Base-by-base conservation (phyloP, 1,284 basidiomycete genomes). In the Moesziomyces globuligerus region DNA sequence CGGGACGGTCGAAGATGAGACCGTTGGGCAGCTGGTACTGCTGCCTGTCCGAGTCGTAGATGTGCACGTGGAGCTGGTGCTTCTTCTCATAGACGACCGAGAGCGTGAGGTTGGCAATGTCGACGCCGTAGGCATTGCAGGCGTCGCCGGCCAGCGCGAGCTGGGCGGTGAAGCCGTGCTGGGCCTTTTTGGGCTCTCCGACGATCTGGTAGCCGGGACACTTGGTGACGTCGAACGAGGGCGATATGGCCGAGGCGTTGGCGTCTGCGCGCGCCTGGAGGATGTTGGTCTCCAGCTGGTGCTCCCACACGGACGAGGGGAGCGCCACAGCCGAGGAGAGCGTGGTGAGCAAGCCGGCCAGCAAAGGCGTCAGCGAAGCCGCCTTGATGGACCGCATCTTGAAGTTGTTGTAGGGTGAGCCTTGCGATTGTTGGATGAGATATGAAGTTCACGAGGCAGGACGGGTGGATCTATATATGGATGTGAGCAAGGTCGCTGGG, bases 71-170 rank as follows among this genome's bases (percentile, higher is more conserved):
- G 17, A 92, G 87, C 55, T 62, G 60, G 29, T 73, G 62, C 43
- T 54, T 53, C 46, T 58, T 61, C 76, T 91, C 89, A 70, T 90
- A 90, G 0, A 85, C 86, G 38, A 89, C 88, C 37, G 88, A 81
- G 13, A 92, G 84, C 6, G 87, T 89, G 40, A 92, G 86, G 58
- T 88, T 84, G 2, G 81, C 32, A 38, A 91, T 85, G 75, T 92
- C 91, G 11, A 81, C 84, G 15, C 90, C 90, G 74, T 90, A 92
- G 11, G 88, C 90, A 69, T 90, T 86, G 81, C 91, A 92, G 2
- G 87, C 84, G 15, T 82, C 48, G 2, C 90, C 90, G 3, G 86
- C 86, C 7, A 92, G 85, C 25, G 78, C 79, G 11, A 91, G 84
- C 7, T 85, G 81, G 24, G 89, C 90, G 5, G 84, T 86, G 28